Conservation (phyloP, 1,284 basidiomycete species). For the Fomitopsis schrenkii region DNA sequence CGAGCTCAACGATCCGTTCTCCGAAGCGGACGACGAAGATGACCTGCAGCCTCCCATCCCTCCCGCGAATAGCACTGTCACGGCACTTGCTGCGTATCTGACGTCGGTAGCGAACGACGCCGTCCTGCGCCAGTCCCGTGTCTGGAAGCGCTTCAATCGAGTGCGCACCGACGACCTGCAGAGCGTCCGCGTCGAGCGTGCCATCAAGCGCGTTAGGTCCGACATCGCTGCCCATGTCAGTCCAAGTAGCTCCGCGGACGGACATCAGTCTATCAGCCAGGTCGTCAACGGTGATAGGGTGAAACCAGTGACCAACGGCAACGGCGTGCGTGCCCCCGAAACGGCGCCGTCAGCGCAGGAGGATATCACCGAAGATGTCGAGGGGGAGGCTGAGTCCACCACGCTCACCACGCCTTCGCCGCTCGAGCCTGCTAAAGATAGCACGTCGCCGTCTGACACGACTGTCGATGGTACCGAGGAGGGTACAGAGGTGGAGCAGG, state of each 20-base stretch:
- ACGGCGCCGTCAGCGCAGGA: constrained; percentile 1
- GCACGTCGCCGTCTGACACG: neutral
- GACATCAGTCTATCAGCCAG: constrained; percentile 26
- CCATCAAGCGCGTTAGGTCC: constrained; percentile 82
- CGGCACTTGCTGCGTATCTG: constrained; percentile 75
- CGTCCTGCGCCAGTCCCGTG: constrained; percentile 55
- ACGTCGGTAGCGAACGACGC: constrained; percentile 71
- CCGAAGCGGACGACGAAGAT: constrained; percentile 30
- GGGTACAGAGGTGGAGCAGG: constrained; percentile 16
- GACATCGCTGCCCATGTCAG: constrained; percentile 72
- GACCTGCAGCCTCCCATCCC: constrained; percentile 17
- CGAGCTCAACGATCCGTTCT: constrained; percentile 61
- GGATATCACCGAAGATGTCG: constrained; percentile 14
- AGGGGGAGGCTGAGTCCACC: constrained; percentile 4
- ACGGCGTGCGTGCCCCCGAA: constrained; percentile 2
- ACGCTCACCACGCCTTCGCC: neutral
- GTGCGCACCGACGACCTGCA: constrained; percentile 84
- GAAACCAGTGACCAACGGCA: constrained; percentile 2
- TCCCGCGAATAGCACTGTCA: constrained; percentile 46
- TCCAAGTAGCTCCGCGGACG: constrained; percentile 25
- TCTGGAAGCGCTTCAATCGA: constrained; percentile 84
- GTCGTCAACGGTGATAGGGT: constrained; percentile 23
- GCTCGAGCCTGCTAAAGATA: neutral
- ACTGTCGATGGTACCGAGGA: constrained; percentile 13
- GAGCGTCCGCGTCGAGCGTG: constrained; percentile 80